Evolutionary conservation across 2,329 filamentous ascomycete species (phyloP).

Genomic region (Penicillium crustosum): DNA sequence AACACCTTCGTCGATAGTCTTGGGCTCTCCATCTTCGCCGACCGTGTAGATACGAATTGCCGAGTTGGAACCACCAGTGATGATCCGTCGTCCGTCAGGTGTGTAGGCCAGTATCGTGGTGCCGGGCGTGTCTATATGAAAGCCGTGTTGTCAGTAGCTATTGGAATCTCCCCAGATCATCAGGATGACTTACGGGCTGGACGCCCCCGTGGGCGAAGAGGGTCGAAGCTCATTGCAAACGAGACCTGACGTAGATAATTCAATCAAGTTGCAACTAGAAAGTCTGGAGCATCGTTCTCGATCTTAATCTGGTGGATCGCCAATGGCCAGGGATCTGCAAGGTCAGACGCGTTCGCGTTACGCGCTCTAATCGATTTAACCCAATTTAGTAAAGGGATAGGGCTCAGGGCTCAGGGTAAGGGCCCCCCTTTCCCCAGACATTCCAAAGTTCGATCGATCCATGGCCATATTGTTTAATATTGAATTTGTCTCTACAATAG

Average conservation of each 20-base stretch:
- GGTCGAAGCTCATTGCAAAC: slow-evolving; percentile 37
- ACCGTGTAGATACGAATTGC: slow-evolving; percentile 90
- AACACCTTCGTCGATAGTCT: slow-evolving; percentile 85
- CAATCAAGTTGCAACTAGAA: slow-evolving; percentile 6
- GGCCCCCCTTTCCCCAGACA: slow-evolving; percentile 8
- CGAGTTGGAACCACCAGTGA: slow-evolving; percentile 92
- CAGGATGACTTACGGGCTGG: slow-evolving; percentile 48
- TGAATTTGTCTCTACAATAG: neutral
- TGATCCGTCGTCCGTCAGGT: slow-evolving; percentile 77
- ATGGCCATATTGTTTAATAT: neutral
- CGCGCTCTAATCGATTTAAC: slow-evolving; percentile 28
- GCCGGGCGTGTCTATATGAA: slow-evolving; percentile 69
- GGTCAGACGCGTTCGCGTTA: slow-evolving; percentile 30
- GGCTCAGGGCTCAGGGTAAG: slow-evolving; percentile 37
- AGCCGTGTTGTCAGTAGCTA: slow-evolving; percentile 10
- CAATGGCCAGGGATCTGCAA: slow-evolving; percentile 7
- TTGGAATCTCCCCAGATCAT: neutral
- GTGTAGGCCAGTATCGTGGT: slow-evolving; percentile 87
- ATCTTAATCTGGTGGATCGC: slow-evolving; percentile 11
- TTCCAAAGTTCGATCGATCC: neutral
- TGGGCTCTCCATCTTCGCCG: slow-evolving; percentile 86
- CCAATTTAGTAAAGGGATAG: slow-evolving; percentile 25
- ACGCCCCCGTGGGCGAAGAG: slow-evolving; percentile 40
- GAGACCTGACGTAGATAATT: neutral
- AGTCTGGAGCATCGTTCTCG: slow-evolving; percentile 14